A percentile compares a stretch with the other conserved stretches of the same genome.
Evolutionary conservation across 1,139 yeast species (phyloP).

Genomic region (Yamadazyma epiphylla): DNA sequence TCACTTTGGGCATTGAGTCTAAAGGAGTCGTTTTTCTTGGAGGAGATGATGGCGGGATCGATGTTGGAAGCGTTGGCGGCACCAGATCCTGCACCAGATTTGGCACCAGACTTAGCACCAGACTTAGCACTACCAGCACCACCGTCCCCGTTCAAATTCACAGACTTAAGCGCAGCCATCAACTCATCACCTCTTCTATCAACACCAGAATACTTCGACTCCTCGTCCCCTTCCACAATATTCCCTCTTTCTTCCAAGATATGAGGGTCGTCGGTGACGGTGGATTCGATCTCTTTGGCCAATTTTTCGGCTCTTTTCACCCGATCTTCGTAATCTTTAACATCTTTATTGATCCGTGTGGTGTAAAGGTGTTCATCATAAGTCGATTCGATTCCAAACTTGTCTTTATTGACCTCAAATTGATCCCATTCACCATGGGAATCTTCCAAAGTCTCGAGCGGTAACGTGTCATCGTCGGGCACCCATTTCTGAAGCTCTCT

Average conservation of each 20-base stretch:
- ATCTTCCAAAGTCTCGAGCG: conserved; percentile 40
- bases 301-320: conserved; percentile 69
- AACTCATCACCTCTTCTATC: conserved; percentile 54
- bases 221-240: conserved; percentile 89
- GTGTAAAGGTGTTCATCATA: conserved; percentile 91
- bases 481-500: conserved; percentile 84
- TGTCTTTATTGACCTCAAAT: conserved; percentile 81
- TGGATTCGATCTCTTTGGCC: conserved; percentile 79
- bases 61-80: conserved; percentile 34
- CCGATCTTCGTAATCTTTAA: conserved; percentile 69
- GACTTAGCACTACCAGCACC: conserved; percentile 64
- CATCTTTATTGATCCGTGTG: conserved; percentile 69
- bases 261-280: conserved; percentile 68
- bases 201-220: conserved; percentile 94
- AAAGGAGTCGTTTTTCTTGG: conserved; percentile 39
- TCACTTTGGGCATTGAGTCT: conserved; percentile 59
- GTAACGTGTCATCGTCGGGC: conserved; percentile 52
- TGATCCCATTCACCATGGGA: conserved; percentile 71
- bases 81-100: neutral
- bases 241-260: conserved; percentile 88
- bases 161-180: conserved; percentile 54
- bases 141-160: conserved; percentile 23
- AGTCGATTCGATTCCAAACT: conserved; percentile 83
- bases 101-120: conserved; percentile 56
- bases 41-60: conserved; percentile 77